Evolutionary conservation across 2,329 filamentous ascomycete genomes (phyloP).

Genomic region (Lasiodiplodia sp.): DNA sequence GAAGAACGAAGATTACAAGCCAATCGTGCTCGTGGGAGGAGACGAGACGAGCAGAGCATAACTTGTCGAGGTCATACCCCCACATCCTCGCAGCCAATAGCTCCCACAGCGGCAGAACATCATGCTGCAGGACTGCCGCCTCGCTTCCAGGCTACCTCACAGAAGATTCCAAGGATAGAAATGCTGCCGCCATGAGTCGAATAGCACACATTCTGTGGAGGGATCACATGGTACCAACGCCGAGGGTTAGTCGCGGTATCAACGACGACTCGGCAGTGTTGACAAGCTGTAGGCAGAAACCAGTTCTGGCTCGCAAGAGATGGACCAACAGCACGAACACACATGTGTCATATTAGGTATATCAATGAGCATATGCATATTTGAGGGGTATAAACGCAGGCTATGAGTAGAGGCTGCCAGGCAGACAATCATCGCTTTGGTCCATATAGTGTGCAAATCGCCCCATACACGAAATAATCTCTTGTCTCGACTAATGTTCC

Average conservation of each 20-base stretch:
- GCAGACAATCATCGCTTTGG: slow-evolving; percentile 1
- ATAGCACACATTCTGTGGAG: neutral
- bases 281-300: neutral
- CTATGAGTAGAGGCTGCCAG: neutral
- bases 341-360: neutral
- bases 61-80: neutral
- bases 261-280: neutral
- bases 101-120: neutral
- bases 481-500: neutral
- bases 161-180: neutral
- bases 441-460: neutral
- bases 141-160: neutral
- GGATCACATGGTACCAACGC: too few relatives aligned
- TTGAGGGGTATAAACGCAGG: neutral
- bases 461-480: neutral
- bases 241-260: neutral
- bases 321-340: neutral
- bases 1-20: neutral
- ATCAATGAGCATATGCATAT: neutral
- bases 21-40: neutral
- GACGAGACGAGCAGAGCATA: neutral
- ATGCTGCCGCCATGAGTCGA: neutral
- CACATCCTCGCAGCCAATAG: neutral
- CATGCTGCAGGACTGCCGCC: neutral
- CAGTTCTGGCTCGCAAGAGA: neutral